Conservation (phyloP, 108 stramenopile genomes). For the Nitzschia putrida region DNA sequence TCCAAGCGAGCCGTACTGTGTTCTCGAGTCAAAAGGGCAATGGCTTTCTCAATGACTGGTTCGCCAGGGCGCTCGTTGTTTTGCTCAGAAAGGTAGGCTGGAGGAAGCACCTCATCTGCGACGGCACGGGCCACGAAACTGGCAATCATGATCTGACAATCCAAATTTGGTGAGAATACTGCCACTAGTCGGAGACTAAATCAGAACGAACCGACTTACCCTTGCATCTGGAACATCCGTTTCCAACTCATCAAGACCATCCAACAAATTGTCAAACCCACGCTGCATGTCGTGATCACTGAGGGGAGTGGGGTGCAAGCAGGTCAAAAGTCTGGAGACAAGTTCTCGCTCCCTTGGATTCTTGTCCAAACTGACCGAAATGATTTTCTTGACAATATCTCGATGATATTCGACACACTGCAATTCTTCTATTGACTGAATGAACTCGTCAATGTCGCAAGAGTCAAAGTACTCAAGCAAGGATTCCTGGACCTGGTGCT, state of each 20-base stretch:
- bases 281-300: constrained; percentile 70
- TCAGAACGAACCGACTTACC: constrained; percentile 38
- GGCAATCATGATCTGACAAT: constrained; percentile 71
- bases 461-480: constrained; percentile 79
- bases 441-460: constrained; percentile 76
- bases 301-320: constrained; percentile 81
- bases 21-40: constrained; percentile 79
- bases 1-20: constrained; percentile 91
- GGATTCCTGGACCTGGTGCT: constrained; percentile 67
- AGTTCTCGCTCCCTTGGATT: constrained; percentile 86
- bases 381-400: constrained; percentile 80
- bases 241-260: constrained; percentile 80
- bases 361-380: constrained; percentile 79
- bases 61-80: constrained; percentile 83
- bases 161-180: not conserved
- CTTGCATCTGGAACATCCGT: constrained; percentile 90
- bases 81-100: constrained; percentile 90
- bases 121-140: constrained; percentile 92
- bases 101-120: constrained; percentile 93
- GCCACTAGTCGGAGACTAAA: not conserved
- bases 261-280: constrained; percentile 87
- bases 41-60: constrained; percentile 85
- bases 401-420: constrained; percentile 72
- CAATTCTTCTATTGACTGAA: constrained; percentile 74
- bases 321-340: constrained; percentile 77